Evolutionary conservation across 176 grass and related monocot species (phyloP), one percentile per base, ranked within the genome.

Genomic region (Paspalum notatum): DNA sequence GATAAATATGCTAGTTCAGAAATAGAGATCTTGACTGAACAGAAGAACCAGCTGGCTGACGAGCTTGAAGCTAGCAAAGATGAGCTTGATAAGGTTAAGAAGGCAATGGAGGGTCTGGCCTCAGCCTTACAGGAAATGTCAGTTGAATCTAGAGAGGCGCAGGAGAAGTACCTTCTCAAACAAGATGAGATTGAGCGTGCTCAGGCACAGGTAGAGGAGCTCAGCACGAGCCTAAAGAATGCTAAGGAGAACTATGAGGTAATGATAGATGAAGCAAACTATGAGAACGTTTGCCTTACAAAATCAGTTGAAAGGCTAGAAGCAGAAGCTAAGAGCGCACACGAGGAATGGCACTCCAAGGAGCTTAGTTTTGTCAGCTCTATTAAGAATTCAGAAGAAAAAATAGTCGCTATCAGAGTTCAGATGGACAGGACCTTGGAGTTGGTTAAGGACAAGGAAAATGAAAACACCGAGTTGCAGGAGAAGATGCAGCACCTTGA

Each of bases 41-140:
- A 98, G 72, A 94, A 74, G 63, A 83, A 85, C 22, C 80, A 84
- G 70, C 49, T 98, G 68, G 32, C 80, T 46, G 82, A 85, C 49
- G 90, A 98, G 65, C 84, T 94, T 42, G 73, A 89, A 80, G 53
- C 55, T 55, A 90, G 66, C 66, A 90, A 66, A 82, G 85, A 88
- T 74, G 91, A 94, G 80, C 53, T 76, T 40, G 89, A 98, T 59
- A 85, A 98, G 61, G 62, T 91, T 67, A 94, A 98, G 83, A 91
- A 94, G 88, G 95, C 88, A 72, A 97, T 92, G 95, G 95, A 94
- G 62, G 91, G 88, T 77, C 87, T 94, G 43, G 90, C 95, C 68
- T 94, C 90, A 50, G 95, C 95, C 59, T 91, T 98, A 72, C 92
- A 94, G 16, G 95, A 98, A 85, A 85, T 92, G 73, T 94, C 95